phyloP scores from a whole-genome alignment of 2,329 filamentous ascomycete genomes.

The Xylariaceae sp. region DNA sequence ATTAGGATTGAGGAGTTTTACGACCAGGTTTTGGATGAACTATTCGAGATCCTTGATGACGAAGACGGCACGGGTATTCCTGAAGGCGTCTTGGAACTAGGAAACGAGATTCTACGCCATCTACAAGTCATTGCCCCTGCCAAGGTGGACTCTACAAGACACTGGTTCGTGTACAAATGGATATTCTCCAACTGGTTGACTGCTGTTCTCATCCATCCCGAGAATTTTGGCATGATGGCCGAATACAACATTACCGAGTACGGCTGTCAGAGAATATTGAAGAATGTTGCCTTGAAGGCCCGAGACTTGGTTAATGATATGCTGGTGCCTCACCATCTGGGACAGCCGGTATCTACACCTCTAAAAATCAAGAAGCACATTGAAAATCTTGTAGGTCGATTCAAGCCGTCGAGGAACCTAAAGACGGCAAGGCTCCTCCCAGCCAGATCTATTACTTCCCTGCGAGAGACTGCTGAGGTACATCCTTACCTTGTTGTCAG shows the following conservation, averaged over 20 bases:
- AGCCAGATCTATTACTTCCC: conserved; percentile 64
- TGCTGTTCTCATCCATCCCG: conserved; percentile 79
- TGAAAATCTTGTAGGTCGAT: conserved; percentile 63
- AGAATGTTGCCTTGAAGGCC: conserved; percentile 73
- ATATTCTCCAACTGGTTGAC: conserved; percentile 84
- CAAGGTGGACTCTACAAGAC: conserved; percentile 67
- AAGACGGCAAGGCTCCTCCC: conserved; percentile 57
- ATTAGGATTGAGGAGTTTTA: conserved; percentile 86
- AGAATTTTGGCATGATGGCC: conserved; percentile 72
- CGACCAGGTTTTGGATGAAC: conserved; percentile 67
- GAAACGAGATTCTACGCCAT: conserved; percentile 74
- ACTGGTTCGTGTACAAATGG: conserved; percentile 85
- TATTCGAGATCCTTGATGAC: conserved; percentile 84
- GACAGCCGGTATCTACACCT: conserved; percentile 56
- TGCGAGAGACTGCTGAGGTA: conserved; percentile 70
- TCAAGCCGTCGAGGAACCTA: conserved; percentile 49
- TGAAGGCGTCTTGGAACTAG: conserved; percentile 75
- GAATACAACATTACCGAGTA: conserved; percentile 91
- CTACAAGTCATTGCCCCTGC: conserved; percentile 53
- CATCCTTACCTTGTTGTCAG: conserved; percentile 76
- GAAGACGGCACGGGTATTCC: conserved; percentile 81
- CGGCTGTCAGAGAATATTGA: conserved; percentile 74
- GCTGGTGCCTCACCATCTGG: conserved; percentile 47
- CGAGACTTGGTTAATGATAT: conserved; percentile 76
- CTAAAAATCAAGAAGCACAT: conserved; percentile 62